Conservation (phyloP, 306 rosid species). For the Rubus parviflorus region DNA sequence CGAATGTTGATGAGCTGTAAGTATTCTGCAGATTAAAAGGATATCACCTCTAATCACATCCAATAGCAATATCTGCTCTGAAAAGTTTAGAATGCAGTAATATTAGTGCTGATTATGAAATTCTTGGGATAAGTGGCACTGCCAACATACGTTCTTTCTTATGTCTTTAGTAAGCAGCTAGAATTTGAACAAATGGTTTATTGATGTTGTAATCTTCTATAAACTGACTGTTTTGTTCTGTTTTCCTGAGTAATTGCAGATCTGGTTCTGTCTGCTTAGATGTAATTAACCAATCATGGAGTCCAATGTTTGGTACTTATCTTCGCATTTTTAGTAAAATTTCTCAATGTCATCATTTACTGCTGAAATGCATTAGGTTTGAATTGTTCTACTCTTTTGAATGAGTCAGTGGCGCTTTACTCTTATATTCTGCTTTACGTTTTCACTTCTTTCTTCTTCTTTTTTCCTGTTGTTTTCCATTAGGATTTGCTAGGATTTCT, state of each 20-base stretch:
- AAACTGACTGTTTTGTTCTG: constrained; percentile 34
- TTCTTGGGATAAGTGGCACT: constrained; percentile 10
- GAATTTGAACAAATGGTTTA: background rate
- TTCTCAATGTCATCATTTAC: constrained; percentile 15
- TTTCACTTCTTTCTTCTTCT: background rate
- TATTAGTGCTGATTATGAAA: constrained; percentile 1
- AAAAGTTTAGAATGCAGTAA: background rate
- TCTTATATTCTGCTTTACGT: background rate
- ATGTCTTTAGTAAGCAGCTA: background rate
- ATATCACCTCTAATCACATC: background rate
- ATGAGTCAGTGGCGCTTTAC: background rate
- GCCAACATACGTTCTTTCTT: constrained; percentile 15
- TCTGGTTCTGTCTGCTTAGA: constrained; percentile 99
- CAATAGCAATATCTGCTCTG: background rate
- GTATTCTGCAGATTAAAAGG: constrained; percentile 36
- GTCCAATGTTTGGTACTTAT: constrained; percentile 95
- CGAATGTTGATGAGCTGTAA: constrained; percentile 97
- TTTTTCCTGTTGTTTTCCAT: background rate
- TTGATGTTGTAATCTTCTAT: constrained; percentile 11
- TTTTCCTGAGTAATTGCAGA: constrained; percentile 48
- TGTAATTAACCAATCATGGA: constrained; percentile 98
- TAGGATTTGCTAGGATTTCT: constrained; percentile 10
- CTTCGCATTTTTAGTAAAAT: constrained; percentile 17
- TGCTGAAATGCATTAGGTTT: background rate
- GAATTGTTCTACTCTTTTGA: background rate